Percentiles rank a stretch among this genome's conserved stretches.
phyloP scores from a whole-genome alignment of 2,329 filamentous ascomycete genomes.

The Aspergillus hortae region DNA sequence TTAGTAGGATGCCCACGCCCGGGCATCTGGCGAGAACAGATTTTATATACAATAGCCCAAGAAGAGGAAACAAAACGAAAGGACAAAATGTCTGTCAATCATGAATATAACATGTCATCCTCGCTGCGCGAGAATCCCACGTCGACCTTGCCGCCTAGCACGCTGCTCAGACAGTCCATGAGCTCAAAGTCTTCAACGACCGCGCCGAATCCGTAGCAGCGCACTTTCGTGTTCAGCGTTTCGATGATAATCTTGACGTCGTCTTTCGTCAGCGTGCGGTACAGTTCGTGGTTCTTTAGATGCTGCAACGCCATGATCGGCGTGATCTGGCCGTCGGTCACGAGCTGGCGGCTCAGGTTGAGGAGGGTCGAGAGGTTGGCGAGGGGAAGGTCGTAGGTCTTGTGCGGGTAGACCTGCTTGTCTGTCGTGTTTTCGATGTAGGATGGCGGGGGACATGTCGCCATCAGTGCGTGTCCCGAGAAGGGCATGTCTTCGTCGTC shows the following conservation, averaged over 20 bases:
- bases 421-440: conserved; percentile 54
- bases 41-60: not conserved
- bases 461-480: conserved; percentile 91
- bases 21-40: not conserved
- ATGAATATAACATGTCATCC: conserved; percentile 35
- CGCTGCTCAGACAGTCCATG: conserved; percentile 68
- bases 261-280: conserved; percentile 60
- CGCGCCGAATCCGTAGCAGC: conserved; percentile 82
- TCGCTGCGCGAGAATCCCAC: conserved; percentile 19
- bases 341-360: conserved; percentile 76
- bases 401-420: conserved; percentile 58
- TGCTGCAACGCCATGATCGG: conserved; percentile 94
- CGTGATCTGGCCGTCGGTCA: conserved; percentile 79
- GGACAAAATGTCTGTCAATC: conserved; percentile 4
- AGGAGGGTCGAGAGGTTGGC: conserved; percentile 76
- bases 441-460: conserved; percentile 74
- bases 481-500: conserved; percentile 59
- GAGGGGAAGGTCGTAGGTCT: conserved; percentile 76
- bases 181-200: conserved; percentile 66
- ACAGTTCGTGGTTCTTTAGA: conserved; percentile 68
- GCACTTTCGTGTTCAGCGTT: conserved; percentile 73
- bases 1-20: too few relatives aligned
- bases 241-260: conserved; percentile 71
- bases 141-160: conserved; percentile 50
- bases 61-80: conserved; percentile 1